Percentiles rank a stretch among this genome's conserved stretches.
These are phyloP conservation scores for Grosmannia serpens DNA, from an alignment of 2,329 filamentous ascomycete genomes.

Conservation along the genomic window DNA sequence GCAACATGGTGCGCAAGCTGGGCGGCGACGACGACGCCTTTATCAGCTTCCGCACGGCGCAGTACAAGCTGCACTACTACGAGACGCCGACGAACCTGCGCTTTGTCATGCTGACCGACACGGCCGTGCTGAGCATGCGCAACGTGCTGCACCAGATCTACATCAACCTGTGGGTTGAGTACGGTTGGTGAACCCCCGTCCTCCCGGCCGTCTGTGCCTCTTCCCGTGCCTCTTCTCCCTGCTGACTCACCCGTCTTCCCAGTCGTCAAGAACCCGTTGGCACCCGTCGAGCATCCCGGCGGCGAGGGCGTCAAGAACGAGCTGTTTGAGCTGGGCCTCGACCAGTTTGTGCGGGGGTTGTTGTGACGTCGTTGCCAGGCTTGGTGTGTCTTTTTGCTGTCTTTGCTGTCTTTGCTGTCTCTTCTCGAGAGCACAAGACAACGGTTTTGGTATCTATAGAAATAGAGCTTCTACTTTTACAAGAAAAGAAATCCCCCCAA, in stretches of 20 bases:
- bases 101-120: conserved; percentile 93
- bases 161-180: conserved; percentile 96
- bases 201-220: not conserved
- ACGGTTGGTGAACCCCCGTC: conserved; percentile 41
- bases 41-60: conserved; percentile 80
- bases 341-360: conserved; percentile 63
- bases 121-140: conserved; percentile 76
- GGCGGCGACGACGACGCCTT: conserved; percentile 92
- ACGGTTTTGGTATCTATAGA: not conserved
- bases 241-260: not conserved
- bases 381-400: not conserved
- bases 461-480: not conserved
- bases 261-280: conserved; percentile 62
- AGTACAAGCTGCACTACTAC: conserved; percentile 99
- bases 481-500: too few species aligned
- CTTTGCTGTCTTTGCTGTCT: too few species aligned
- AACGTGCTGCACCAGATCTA: conserved; percentile 97
- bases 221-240: not conserved
- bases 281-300: conserved; percentile 56
- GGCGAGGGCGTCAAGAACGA: conserved; percentile 61
- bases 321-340: conserved; percentile 59
- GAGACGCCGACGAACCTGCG: conserved; percentile 93
- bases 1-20: conserved; percentile 93
- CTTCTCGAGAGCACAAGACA: too few species aligned
- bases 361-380: conserved; percentile 28